These are phyloP conservation scores for Candida succiphila DNA, from an alignment of 805 yeast species.

Conservation along the genomic window DNA sequence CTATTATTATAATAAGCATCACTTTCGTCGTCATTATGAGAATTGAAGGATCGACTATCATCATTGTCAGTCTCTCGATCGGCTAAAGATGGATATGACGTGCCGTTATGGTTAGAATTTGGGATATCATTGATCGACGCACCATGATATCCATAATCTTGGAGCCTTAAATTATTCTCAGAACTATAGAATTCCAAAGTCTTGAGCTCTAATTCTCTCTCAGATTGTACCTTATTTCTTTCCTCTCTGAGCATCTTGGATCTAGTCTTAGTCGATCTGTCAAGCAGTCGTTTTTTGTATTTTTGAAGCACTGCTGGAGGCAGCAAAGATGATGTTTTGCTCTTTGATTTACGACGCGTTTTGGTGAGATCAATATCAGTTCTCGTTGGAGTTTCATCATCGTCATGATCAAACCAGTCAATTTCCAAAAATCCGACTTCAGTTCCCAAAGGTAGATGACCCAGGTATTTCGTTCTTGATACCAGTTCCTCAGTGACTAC, in stretches of 20 bases:
- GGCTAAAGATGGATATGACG: conserved; percentile 8
- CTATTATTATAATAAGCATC: neutral
- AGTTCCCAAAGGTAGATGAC: conserved; percentile 80
- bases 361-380: conserved; percentile 23
- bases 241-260: conserved; percentile 52
- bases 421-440: conserved; percentile 78
- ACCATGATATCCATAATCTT: conserved; percentile 24
- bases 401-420: conserved; percentile 47
- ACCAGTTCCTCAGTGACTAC: conserved; percentile 49
- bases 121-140: too few relatives aligned
- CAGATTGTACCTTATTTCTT: conserved; percentile 43
- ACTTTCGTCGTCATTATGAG: conserved; percentile 3
- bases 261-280: conserved; percentile 41
- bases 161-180: conserved; percentile 36
- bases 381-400: conserved; percentile 13
- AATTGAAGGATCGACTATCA: too few relatives aligned
- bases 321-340: conserved; percentile 14
- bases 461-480: conserved; percentile 59
- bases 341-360: conserved; percentile 3
- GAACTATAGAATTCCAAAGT: conserved; percentile 48
- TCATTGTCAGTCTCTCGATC: conserved; percentile 4
- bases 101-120: conserved; percentile 9
- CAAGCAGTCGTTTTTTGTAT: conserved; percentile 46
- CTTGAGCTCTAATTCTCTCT: conserved; percentile 46
- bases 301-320: conserved; percentile 32